Evolutionary conservation across 768 basidiomycete genomes (phyloP).

Genomic region (Pilatotrama ljubarskyi): DNA sequence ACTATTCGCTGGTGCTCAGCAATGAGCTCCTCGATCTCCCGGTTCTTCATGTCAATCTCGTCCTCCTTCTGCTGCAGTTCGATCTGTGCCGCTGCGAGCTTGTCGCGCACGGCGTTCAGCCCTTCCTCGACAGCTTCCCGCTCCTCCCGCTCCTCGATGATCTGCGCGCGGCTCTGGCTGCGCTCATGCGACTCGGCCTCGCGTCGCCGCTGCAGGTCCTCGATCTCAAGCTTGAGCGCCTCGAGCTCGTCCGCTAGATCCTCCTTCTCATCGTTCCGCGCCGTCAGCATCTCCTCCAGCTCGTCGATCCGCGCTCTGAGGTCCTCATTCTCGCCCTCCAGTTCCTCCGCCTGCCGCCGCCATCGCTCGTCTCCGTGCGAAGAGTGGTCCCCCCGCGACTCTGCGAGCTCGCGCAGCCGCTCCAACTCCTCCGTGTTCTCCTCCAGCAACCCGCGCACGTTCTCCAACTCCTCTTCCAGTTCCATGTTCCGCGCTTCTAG

Average conservation of each 20-base stretch:
- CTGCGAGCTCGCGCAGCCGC: constrained; percentile 66
- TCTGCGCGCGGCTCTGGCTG: constrained; percentile 69
- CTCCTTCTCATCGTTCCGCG: constrained; percentile 70
- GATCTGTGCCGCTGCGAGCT: constrained; percentile 76
- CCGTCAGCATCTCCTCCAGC: constrained; percentile 52
- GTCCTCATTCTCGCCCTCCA: constrained; percentile 65
- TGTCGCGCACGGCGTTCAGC: constrained; percentile 71
- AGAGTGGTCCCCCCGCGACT: constrained; percentile 46
- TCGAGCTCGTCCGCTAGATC: constrained; percentile 69
- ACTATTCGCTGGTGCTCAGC: constrained; percentile 73
- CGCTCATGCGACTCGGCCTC: constrained; percentile 68
- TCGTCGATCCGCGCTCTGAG: constrained; percentile 59
- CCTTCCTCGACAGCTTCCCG: constrained; percentile 80
- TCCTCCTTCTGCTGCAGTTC: constrained; percentile 87
- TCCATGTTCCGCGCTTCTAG: constrained; percentile 63
- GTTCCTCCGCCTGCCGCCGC: constrained; percentile 52
- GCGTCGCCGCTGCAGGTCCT: constrained; percentile 60
- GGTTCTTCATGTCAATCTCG: constrained; percentile 75
- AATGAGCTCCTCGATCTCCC: constrained; percentile 78
- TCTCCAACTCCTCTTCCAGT: constrained; percentile 73
- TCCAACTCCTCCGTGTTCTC: constrained; percentile 87
- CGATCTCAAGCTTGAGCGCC: constrained; percentile 61
- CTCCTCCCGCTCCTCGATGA: constrained; percentile 71
- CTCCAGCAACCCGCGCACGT: constrained; percentile 64
- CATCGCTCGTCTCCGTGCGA: constrained; percentile 44